Percentiles rank a stretch among this genome's conserved stretches.
Evolutionary conservation across 2,329 filamentous ascomycete genomes (phyloP).

Genomic region (Phyllachora maydis): DNA sequence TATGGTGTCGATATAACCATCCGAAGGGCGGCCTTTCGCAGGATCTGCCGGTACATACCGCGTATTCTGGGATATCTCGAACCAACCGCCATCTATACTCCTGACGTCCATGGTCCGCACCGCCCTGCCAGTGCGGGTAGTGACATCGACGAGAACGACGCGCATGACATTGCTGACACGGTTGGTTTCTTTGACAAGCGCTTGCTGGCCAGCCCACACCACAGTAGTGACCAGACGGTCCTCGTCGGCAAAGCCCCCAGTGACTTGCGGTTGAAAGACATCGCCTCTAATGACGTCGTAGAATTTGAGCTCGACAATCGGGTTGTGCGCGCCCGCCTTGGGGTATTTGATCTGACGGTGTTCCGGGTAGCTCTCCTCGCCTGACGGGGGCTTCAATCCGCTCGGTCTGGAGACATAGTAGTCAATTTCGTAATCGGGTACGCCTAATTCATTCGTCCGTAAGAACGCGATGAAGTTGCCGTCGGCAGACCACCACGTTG

Average conservation of each 20-base stretch:
- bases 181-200: slow-evolving; percentile 82
- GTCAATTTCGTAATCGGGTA: slow-evolving; percentile 81
- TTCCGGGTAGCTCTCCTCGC: slow-evolving; percentile 79
- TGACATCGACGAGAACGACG: slow-evolving; percentile 68
- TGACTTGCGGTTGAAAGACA: slow-evolving; percentile 59
- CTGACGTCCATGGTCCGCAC: slow-evolving; percentile 64
- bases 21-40: slow-evolving; percentile 49
- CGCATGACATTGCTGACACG: slow-evolving; percentile 83
- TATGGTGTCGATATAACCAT: slow-evolving; percentile 86
- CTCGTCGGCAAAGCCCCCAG: slow-evolving; percentile 58
- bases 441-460: slow-evolving; percentile 78
- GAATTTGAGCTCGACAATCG: slow-evolving; percentile 70
- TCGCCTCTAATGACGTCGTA: slow-evolving; percentile 66
- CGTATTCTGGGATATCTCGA: slow-evolving; percentile 78
- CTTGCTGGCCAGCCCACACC: slow-evolving; percentile 70
- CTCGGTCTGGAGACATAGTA: slow-evolving; percentile 83
- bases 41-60: slow-evolving; percentile 72
- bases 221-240: slow-evolving; percentile 85
- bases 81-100: slow-evolving; percentile 88
- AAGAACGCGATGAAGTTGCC: slow-evolving; percentile 82
- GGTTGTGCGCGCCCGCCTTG: slow-evolving; percentile 86
- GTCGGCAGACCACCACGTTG: slow-evolving; percentile 89
- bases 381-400: slow-evolving; percentile 41
- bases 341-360: slow-evolving; percentile 90
- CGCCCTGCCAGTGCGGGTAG: slow-evolving; percentile 50